phyloP scores from a whole-genome alignment of 495 filamentous ascomycete species.

The Penicillium subrubescens region DNA sequence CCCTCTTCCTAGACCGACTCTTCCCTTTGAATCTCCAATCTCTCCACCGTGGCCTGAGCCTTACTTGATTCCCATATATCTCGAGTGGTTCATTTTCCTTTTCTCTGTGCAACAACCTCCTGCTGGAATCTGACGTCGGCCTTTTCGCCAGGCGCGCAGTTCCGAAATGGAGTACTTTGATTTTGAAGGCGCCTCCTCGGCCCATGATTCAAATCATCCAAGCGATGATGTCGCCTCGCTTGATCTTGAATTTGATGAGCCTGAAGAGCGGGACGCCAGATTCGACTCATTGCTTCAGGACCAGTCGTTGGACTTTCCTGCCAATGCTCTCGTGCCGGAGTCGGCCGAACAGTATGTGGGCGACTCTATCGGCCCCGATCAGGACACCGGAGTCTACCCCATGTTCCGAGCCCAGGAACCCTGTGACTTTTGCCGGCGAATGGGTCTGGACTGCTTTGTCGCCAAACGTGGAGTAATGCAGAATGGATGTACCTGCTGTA shows the following conservation, averaged over 20 bases:
- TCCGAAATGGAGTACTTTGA: slow-evolving; percentile 56
- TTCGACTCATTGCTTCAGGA: slow-evolving; percentile 42
- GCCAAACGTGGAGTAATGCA: slow-evolving; percentile 67
- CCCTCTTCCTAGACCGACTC: slow-evolving; percentile 27
- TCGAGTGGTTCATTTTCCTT: not conserved
- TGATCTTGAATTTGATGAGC: slow-evolving; percentile 40
- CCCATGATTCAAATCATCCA: slow-evolving; percentile 36
- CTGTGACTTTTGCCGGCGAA: slow-evolving; percentile 71
- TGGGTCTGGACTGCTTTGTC: slow-evolving; percentile 74
- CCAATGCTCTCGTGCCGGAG: slow-evolving; percentile 33
- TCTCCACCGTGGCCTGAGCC: slow-evolving; percentile 12
- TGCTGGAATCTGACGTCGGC: not conserved
- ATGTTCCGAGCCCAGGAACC: slow-evolving; percentile 55
- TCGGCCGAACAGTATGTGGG: slow-evolving; percentile 27
- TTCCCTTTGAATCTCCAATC: slow-evolving; percentile 14
- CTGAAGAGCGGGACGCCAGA: slow-evolving; percentile 36
- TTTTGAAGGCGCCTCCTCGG: slow-evolving; percentile 53
- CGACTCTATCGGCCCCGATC: slow-evolving; percentile 32
- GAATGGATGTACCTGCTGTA: slow-evolving; percentile 75
- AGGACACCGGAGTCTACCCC: slow-evolving; percentile 44
- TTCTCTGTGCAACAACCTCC: slow-evolving; percentile 3
- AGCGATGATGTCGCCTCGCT: slow-evolving; percentile 48
- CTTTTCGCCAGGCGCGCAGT: not conserved
- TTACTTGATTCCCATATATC: not conserved
- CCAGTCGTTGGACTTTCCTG: slow-evolving; percentile 40